Conservation (phyloP, 2,329 filamentous ascomycete genomes). For the Fusarium austroafricanum region DNA sequence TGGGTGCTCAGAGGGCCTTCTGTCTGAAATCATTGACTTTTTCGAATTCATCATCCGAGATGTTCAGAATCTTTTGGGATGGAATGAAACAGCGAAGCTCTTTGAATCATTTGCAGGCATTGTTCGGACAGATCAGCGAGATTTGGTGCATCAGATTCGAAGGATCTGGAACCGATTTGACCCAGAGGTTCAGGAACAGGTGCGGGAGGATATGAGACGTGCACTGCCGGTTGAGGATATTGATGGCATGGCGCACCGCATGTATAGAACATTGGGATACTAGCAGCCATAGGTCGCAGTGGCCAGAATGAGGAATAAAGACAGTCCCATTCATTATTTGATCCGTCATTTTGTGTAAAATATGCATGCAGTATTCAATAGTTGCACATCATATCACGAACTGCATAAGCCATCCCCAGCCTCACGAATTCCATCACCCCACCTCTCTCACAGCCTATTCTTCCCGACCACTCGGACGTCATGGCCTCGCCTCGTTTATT, state of each 20-base stretch:
- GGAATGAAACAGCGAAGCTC: constrained; percentile 26
- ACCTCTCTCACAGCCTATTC: constrained; percentile 32
- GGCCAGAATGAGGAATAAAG: not conserved
- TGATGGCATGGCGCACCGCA: constrained; percentile 33
- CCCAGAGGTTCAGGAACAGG: constrained; percentile 27
- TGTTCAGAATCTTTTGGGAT: constrained; percentile 31
- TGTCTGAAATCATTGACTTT: constrained; percentile 41
- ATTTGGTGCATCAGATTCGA: constrained; percentile 26
- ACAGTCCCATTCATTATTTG: constrained; percentile 4
- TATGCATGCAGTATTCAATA: constrained; percentile 17
- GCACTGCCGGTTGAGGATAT: constrained; percentile 19
- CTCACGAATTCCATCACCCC: constrained; percentile 38
- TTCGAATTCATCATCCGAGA: constrained; percentile 39
- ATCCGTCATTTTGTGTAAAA: constrained; percentile 17
- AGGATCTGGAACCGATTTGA: constrained; percentile 42
- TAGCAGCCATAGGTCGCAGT: not conserved
- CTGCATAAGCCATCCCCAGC: constrained; percentile 43
- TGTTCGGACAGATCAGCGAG: constrained; percentile 25
- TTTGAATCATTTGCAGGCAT: constrained; percentile 42
- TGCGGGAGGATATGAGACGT: constrained; percentile 35
- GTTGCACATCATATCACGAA: constrained; percentile 14
- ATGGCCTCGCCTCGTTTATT: constrained; percentile 41
- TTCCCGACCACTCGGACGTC: constrained; percentile 37
- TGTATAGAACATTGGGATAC: constrained; percentile 36
- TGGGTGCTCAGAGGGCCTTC: constrained; percentile 45